Evolutionary conservation across 306 rosid genomes (phyloP), one percentile per base, ranked within the genome.

Genomic region (Trifolium subterraneum): DNA sequence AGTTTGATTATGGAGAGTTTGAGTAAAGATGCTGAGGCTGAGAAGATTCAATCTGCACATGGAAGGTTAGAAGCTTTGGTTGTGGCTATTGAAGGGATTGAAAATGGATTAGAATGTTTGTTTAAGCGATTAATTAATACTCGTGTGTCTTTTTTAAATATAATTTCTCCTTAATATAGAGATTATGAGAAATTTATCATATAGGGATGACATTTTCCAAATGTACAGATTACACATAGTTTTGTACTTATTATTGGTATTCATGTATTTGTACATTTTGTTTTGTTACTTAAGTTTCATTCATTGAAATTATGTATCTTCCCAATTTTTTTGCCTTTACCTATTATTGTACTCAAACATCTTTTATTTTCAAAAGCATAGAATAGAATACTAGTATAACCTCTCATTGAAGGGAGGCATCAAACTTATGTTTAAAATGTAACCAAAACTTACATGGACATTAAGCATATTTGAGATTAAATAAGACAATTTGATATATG

Each of bases 71-170:
- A 83, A 80, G 74, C 74, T 47, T 82, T 93, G 80, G 90, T 84
- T n/a, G 74, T 10, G 3, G 83, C 79, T 39, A 76, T 93, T 64
- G 89, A 80, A 74, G 79, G 79, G 45, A 27, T 88, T 71, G 96
- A 88, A 72, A 74, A 69, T 69, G 87, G 80, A 8, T 72, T 86
- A 68, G 95, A 86, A 71, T 61, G 86, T 25, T 74, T 93, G 83
- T 93, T 88, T 85, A 84, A 88, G 86, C 82, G 82, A 33, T 48
- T 90, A 61, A 88, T 93, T 70, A 82, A 81, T 60, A 79, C 83
- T 23, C 72, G 96, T 73, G 96, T 90, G 22, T 83, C 81, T 42
- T 83, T 86, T 52, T 77, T 93, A 23, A 93, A 90, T 73, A 69
- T 87, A 48, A 16, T 93, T 67, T 86, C 90, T 63, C 88, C 74